Evolutionary conservation across 345 rosid species (phyloP), one percentile per base, ranked within the genome.

Genomic region (Orychophragmus violaceus): DNA sequence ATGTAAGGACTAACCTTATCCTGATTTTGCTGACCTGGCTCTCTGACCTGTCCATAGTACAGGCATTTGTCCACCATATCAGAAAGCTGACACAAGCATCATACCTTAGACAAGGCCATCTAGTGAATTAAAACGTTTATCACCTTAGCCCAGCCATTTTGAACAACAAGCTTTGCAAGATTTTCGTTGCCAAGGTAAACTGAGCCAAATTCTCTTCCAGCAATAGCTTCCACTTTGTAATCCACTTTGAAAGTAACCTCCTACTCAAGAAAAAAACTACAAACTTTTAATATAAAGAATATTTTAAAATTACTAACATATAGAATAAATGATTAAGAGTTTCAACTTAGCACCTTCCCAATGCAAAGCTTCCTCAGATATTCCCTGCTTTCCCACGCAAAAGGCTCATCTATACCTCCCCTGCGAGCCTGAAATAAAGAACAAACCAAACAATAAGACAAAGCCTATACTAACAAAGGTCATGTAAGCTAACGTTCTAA

Each of bases 321-420:
- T 39, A 6, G 8, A 42, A 19, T 48, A 36, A 56, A 13, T 52
- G 27, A 42, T 32, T 27, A 70, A 41, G 5, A 53, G 14, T 24
- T 63, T n/a, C 11, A 61, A 33, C 57, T 32, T 35, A 57, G 57
- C 53, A 95, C 99, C 99, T 95, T 83, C 57, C 99, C 99, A 8
- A 95, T 83, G 84, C 98, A 91, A 63, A 89, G 90, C 84, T 89
- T 89, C 79, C 99, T 87, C 69, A 94, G 76, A 79, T 61, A 88
- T 68, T 94, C 97, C 64, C 91, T 85, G 81, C 97, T 90, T 54
- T 84, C 88, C 99, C 99, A 94, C 41, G 99, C 99, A 76, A 90
- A 94, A 12, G 91, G 80, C 82, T 95, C 99, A 69, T 95, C 99
- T 51, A 73, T 39, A 48, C 95, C 95, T 72, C 91, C 95, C 78